Conservation (phyloP, 163 green algal species). For the Coccomyxa subellipsoidea region DNA sequence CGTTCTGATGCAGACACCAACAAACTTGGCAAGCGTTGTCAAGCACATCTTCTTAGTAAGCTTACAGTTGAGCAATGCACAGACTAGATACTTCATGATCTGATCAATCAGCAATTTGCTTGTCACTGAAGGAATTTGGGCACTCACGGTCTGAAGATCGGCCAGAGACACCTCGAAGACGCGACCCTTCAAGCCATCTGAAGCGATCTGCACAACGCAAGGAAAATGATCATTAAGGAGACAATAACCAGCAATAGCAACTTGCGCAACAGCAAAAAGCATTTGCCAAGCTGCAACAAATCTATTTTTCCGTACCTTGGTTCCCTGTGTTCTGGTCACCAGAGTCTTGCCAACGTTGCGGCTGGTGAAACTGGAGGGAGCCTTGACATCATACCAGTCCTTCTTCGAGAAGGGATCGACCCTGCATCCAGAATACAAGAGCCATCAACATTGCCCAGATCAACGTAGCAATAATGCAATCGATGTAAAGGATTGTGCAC, state of each 20-base stretch:
- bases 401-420: slow-evolving; percentile 98
- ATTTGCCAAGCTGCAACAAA: no score
- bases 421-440: slow-evolving; percentile 42
- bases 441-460: background rate
- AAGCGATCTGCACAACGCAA: slow-evolving; percentile 85
- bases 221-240: no score
- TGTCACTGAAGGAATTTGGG: background rate
- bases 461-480: background rate
- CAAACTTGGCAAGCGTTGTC: no score
- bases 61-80: no score
- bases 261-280: no score
- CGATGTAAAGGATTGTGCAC: background rate
- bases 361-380: slow-evolving; percentile 88
- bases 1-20: slow-evolving; percentile 66
- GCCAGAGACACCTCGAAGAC: slow-evolving; percentile 94
- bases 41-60: no score
- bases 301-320: no score
- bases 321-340: slow-evolving; percentile 94
- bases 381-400: slow-evolving; percentile 99
- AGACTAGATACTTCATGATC: no score
- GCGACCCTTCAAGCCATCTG: slow-evolving; percentile 95
- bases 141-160: slow-evolving; percentile 91
- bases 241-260: no score
- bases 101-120: no score
- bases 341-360: slow-evolving; percentile 97